phyloP scores from a whole-genome alignment of 441 rosid species.

The Populus hybrid region DNA sequence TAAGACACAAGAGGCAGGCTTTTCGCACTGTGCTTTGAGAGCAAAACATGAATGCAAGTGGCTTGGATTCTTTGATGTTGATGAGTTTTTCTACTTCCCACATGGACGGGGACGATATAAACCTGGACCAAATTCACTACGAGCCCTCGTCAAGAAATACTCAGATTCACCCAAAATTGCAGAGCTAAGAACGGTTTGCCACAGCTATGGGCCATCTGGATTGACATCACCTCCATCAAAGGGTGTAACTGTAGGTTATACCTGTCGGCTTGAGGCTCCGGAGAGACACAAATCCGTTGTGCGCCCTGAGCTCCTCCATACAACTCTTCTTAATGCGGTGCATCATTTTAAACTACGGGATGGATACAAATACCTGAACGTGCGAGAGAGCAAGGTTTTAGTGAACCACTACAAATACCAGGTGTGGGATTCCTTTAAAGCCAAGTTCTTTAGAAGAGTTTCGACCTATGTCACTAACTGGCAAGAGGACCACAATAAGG shows the following conservation, averaged over 20 bases:
- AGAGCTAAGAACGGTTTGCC: constrained; percentile 84
- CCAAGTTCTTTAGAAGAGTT: constrained; percentile 88
- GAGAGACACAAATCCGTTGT: constrained; percentile 92
- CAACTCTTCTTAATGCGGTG: constrained; percentile 77
- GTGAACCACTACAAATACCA: constrained; percentile 96
- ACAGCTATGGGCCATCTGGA: constrained; percentile 92
- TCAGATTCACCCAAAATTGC: constrained; percentile 45
- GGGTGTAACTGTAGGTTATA: constrained; percentile 86
- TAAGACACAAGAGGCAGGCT: constrained; percentile 96
- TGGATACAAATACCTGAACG: constrained; percentile 57
- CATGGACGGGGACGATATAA: constrained; percentile 34
- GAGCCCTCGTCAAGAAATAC: constrained; percentile 60
- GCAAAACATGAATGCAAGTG: constrained; percentile 78
- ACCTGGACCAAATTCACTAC: constrained; percentile 52
- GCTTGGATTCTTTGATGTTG: constrained; percentile 94
- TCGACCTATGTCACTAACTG: constrained; percentile 92
- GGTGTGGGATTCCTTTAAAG: constrained; percentile 81
- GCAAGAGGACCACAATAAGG: constrained; percentile 86
- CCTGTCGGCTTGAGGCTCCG: constrained; percentile 77
- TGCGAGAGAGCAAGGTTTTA: constrained; percentile 60
- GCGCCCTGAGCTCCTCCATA: constrained; percentile 52
- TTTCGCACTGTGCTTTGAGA: constrained; percentile 84
- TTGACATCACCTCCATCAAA: constrained; percentile 54
- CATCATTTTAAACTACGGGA: constrained; percentile 71
- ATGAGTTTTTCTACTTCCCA: constrained; percentile 86